These are phyloP conservation scores for Scutellaria barbata DNA, from an alignment of 257 asterid genomes.

Conservation along the genomic window DNA sequence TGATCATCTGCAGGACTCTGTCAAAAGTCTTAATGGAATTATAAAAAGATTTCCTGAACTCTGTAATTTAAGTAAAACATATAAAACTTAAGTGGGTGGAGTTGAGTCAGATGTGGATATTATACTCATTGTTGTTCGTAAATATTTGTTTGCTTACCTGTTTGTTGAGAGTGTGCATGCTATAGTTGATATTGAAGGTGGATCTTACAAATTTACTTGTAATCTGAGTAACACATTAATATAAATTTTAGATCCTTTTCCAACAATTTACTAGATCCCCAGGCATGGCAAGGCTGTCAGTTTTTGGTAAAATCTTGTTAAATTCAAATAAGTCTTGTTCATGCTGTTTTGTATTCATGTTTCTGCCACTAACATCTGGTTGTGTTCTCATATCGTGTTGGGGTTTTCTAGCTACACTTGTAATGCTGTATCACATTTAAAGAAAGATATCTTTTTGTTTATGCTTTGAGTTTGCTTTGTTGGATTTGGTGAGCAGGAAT, in stretches of 20 bases:
- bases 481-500: constrained; percentile 50
- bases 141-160: background rate
- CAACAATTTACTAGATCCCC: background rate
- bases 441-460: no score
- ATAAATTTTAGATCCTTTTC: background rate
- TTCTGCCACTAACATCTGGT: no score
- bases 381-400: no score
- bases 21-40: background rate
- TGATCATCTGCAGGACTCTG: background rate
- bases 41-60: background rate
- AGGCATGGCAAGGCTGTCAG: background rate
- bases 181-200: background rate
- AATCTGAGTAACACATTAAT: background rate
- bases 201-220: background rate
- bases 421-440: no score
- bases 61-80: background rate
- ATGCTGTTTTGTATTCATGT: no score
- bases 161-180: background rate
- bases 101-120: background rate
- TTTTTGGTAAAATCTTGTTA: background rate
- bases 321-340: no score
- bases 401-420: no score
- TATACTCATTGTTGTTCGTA: background rate
- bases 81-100: background rate
- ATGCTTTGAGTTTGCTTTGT: constrained; percentile 8